phyloP scores from a whole-genome alignment of 768 basidiomycete genomes.

The Strobilomyces dryophilus region DNA sequence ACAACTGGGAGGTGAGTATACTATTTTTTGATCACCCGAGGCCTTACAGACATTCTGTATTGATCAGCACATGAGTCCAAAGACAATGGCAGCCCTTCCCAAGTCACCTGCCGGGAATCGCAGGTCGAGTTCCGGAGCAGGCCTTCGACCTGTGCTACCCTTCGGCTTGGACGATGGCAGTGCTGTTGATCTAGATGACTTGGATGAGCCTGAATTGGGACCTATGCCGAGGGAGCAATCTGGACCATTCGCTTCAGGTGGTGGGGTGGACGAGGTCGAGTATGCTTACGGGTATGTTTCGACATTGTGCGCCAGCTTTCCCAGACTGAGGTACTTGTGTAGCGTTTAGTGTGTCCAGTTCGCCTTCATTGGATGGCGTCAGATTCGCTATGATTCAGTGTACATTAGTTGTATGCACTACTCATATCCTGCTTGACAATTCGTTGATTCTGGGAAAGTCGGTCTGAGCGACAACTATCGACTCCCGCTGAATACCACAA shows the following conservation, averaged over 20 bases:
- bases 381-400: neutral
- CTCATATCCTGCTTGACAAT: neutral
- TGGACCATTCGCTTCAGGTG: constrained; percentile 71
- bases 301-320: neutral
- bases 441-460: neutral
- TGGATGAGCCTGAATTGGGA: constrained; percentile 70
- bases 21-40: neutral
- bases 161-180: constrained; percentile 73
- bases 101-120: constrained; percentile 84
- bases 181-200: constrained; percentile 66
- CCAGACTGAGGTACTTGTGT: constrained; percentile 8
- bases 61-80: constrained; percentile 88
- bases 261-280: constrained; percentile 87
- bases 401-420: neutral
- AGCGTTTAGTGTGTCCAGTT: constrained; percentile 19
- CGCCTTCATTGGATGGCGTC: neutral
- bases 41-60: neutral
- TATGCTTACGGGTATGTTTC: constrained; percentile 75
- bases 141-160: constrained; percentile 78
- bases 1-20: constrained; percentile 88
- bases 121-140: constrained; percentile 78
- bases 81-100: constrained; percentile 89
- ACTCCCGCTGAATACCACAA: neutral
- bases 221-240: constrained; percentile 73
- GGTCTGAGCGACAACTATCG: neutral